These are phyloP conservation scores for Kodamaea ohmeri DNA, from an alignment of 1,139 yeast species.

Conservation along the genomic window DNA sequence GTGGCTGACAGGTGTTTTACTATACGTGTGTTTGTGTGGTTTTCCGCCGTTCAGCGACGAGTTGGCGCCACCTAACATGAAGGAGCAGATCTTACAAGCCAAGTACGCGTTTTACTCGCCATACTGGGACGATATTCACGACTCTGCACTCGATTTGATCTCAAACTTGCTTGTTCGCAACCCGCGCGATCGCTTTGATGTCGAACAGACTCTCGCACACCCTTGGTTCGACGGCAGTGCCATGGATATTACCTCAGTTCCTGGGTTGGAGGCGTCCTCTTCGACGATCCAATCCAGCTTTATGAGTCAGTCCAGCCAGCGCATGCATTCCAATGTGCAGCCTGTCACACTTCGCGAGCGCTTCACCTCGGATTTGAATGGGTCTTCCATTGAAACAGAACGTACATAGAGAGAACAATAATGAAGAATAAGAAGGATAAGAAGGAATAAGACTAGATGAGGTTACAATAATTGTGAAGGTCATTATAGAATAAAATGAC, in stretches of 20 bases:
- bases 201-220: constrained; percentile 52
- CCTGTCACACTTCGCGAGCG: constrained; percentile 36
- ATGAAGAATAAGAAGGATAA: not conserved
- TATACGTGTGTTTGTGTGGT: constrained; percentile 77
- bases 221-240: constrained; percentile 49
- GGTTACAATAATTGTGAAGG: too few species aligned
- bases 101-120: constrained; percentile 75
- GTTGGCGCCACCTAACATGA: constrained; percentile 74
- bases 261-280: constrained; percentile 6
- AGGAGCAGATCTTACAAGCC: constrained; percentile 66
- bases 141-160: constrained; percentile 62
- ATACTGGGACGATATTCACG: constrained; percentile 72
- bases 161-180: constrained; percentile 59
- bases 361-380: constrained; percentile 30
- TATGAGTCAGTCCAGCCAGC: constrained; percentile 5
- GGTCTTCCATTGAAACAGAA: constrained; percentile 13
- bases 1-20: constrained; percentile 77
- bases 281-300: constrained; percentile 4
- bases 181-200: constrained; percentile 51
- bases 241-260: constrained; percentile 8
- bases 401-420: constrained; percentile 7
- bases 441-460: not conserved
- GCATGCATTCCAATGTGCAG: constrained; percentile 27
- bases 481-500: too few species aligned
- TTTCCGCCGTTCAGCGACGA: constrained; percentile 86